Evolutionary conservation across 345 rosid genomes (phyloP), one percentile per base, ranked within the genome.

Genomic region (Zanthoxylum bungeanum): DNA sequence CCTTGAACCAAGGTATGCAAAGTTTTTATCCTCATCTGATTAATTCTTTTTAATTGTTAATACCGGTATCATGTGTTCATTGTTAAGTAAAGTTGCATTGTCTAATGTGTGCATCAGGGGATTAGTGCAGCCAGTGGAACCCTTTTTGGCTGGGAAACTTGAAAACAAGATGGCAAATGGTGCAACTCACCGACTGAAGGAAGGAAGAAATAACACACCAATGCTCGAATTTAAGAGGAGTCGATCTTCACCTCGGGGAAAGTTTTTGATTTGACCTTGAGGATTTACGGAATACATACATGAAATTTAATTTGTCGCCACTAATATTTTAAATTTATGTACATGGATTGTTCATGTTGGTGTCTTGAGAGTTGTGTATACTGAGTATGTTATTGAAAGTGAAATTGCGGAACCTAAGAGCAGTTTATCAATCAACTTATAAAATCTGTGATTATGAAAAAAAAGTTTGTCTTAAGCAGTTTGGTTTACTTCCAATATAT

Each of bases 221-320:
- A 60, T 76, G 79, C 82, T 85, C 19, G 94, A 87, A 68, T 80
- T 88, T 62, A 84, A 89, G 69, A 84, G 97, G 80, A 92, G 90
- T 67, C 83, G 86, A 63, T 92, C 91, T n/a, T 83, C 88, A 27
- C 87, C 93, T 68, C 90, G 89, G 0, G 89, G 89, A 59, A 89
- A 87, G 75, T 84, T 86, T 68, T 77, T 79, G 56, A 66, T 74
- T 63, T 74, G 80, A 63, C 83, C 91, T 47, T 86, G 82, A 83
- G 73, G 67, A 58, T 47, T 61, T 49, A 28, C 44, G 34, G 27
- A 16, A 36, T 47, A 59, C 67, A 30, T 66, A 64, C 24, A 37
- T 31, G 49, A 68, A 11, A 60, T 40, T 31, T 9, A 11, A 65
- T 49, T 21, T 9, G 24, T 59, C 64, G 37, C 50, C 24, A 4